phyloP scores from a whole-genome alignment of 352 stramenopile genomes.

The Pythium phragmiticola region DNA sequence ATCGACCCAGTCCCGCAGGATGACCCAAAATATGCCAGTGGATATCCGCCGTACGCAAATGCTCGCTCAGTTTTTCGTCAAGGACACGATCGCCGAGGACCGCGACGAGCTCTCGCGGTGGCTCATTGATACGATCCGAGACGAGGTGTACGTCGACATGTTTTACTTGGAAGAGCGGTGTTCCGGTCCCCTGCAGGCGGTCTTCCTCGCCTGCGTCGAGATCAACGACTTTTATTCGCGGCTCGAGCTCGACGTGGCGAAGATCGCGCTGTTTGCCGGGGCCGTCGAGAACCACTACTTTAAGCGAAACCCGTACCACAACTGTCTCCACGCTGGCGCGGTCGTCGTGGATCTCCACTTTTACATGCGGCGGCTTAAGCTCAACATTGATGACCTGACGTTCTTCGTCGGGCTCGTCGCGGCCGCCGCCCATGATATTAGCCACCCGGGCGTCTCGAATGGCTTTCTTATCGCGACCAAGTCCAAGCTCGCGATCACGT shows the following conservation, averaged over 20 bases:
- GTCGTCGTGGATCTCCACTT: slow-evolving; percentile 70
- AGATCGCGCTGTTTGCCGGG: slow-evolving; percentile 41
- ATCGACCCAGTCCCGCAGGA: slow-evolving; percentile 36
- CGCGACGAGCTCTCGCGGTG: slow-evolving; percentile 42
- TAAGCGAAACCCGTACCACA: slow-evolving; percentile 72
- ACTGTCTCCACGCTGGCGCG: slow-evolving; percentile 58
- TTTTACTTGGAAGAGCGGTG: slow-evolving; percentile 57
- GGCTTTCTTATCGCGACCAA: slow-evolving; percentile 88
- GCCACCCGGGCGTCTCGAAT: slow-evolving; percentile 91
- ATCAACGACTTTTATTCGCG: slow-evolving; percentile 44
- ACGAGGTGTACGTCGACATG: slow-evolving; percentile 65
- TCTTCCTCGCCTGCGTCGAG: slow-evolving; percentile 58
- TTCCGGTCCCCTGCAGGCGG: slow-evolving; percentile 41
- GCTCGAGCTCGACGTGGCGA: slow-evolving; percentile 49
- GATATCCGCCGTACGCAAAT: slow-evolving; percentile 29
- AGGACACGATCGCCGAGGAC: slow-evolving; percentile 21
- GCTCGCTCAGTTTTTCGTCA: slow-evolving; percentile 27
- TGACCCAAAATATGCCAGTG: slow-evolving; percentile 31
- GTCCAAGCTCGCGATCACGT: slow-evolving; percentile 88
- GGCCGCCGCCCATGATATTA: slow-evolving; percentile 90
- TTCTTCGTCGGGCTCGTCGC: slow-evolving; percentile 77
- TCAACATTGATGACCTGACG: slow-evolving; percentile 52
- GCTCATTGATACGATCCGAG: slow-evolving; percentile 52
- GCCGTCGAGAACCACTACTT: slow-evolving; percentile 66
- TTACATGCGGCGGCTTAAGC: slow-evolving; percentile 54